A percentile compares a stretch with the other conserved stretches of the same genome.
Conservation (phyloP, 2,329 filamentous ascomycete genomes). For the Bretziella fagacearum region DNA sequence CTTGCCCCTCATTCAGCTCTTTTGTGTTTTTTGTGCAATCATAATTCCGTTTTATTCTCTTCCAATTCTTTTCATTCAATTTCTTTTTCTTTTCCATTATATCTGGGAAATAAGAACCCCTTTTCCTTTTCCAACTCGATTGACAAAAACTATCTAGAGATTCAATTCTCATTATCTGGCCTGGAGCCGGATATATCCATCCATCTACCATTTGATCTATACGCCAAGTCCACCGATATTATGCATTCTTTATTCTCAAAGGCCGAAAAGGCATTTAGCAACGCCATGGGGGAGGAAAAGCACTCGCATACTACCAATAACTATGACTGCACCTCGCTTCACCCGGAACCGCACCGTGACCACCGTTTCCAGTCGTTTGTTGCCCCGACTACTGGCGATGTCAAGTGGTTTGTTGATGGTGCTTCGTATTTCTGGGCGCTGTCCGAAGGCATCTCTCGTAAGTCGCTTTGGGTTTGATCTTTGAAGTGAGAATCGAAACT, state of each 20-base stretch:
- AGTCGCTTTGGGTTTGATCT: slow-evolving; percentile 13
- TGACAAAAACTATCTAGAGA: too few relatives aligned
- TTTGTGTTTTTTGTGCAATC: too few relatives aligned
- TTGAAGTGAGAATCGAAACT: not conserved
- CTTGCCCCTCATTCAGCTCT: too few relatives aligned
- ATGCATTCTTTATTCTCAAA: slow-evolving; percentile 26
- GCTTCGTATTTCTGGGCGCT: slow-evolving; percentile 78
- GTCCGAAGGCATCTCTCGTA: slow-evolving; percentile 55
- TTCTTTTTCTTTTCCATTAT: too few relatives aligned
- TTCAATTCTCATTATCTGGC: too few relatives aligned
- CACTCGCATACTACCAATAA: slow-evolving; percentile 30
- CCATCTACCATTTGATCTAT: too few relatives aligned
- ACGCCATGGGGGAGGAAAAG: slow-evolving; percentile 23
- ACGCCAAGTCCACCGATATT: too few relatives aligned
- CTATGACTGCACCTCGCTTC: slow-evolving; percentile 26
- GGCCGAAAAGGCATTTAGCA: slow-evolving; percentile 22
- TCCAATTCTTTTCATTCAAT: too few relatives aligned
- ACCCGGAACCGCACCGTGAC: slow-evolving; percentile 26
- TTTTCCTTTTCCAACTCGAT: too few relatives aligned
- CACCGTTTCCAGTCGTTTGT: slow-evolving; percentile 54
- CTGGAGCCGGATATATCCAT: too few relatives aligned
- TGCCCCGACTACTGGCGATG: slow-evolving; percentile 52
- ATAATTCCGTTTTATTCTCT: too few relatives aligned
- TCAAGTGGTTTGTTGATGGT: slow-evolving; percentile 79
- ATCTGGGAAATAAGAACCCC: too few relatives aligned